Base-by-base conservation (phyloP, 495 filamentous ascomycete species). In the Schizothecium vesticola region DNA sequence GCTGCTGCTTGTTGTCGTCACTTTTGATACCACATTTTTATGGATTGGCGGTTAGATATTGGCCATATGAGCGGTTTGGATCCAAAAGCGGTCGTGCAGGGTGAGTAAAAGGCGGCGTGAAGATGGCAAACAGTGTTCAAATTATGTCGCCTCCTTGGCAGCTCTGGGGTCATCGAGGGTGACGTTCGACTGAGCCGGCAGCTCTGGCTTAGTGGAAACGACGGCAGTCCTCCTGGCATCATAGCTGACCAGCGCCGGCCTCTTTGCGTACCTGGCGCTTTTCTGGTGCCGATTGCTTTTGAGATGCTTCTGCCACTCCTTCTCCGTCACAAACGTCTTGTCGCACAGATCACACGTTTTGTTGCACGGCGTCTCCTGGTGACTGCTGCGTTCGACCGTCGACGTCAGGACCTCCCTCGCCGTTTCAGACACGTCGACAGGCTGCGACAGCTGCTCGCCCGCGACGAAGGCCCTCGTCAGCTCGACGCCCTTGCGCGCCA, bases 251-350 rank as follows among this genome's bases (percentile, higher is more conserved):
- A 82, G 57, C 0, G 77, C 72, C 1, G 65, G 71, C 63, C 68
- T 74, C 59, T 64, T 77, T 26, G 63, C 65, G 7, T 36, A 61
- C 10, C 67, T 69, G 12, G 78, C 67, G 1, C 61, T 71, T 23
- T 76, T 73, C 58, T 69, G 66, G 71, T 97, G 92, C 31, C 77
- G 80, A 61, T 84, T 83, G 67, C 93, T 88, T 66, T 85, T 87
- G 6, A 93, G 73, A 77, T 99, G 95, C 56, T 80, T 79, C 31
- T 86, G 75, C 93, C 94, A 98, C 67, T 92, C 85, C 58, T 89
- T 84, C 72, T 92, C 86, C 1, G 86, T 89, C 43, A 88, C 81
- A 60, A 90, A 81, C 4, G 88, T 90, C 66, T 89, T 89, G 12
- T 83, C 70, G 74, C 95, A 99, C 8, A 87, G 23, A 9, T 94